A percentile compares a stretch with the other conserved stretches of the same genome.
Conservation (phyloP, 1,284 basidiomycete species). For the Ustilago sp. region DNA sequence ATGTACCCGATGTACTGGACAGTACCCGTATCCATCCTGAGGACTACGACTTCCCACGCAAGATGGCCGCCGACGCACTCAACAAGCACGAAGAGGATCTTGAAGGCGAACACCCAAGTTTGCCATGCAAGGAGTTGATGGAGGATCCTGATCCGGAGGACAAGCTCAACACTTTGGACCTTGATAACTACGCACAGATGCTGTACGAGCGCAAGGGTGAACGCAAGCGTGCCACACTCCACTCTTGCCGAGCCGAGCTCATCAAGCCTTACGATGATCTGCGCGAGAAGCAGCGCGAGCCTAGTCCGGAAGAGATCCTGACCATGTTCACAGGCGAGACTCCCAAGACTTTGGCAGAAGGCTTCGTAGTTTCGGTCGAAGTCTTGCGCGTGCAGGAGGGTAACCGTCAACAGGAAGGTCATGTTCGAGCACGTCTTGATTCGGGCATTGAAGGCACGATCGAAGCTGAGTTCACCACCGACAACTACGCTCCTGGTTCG, state of each 20-base stretch:
- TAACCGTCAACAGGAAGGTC: slow-evolving; percentile 36
- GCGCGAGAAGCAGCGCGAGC: slow-evolving; percentile 78
- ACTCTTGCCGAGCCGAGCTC: slow-evolving; percentile 82
- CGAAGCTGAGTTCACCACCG: slow-evolving; percentile 55
- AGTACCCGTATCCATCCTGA: slow-evolving; percentile 96
- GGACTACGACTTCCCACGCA: slow-evolving; percentile 96
- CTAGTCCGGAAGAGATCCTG: slow-evolving; percentile 83
- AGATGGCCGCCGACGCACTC: slow-evolving; percentile 97
- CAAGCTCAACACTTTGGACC: slow-evolving; percentile 89
- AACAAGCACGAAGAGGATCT: slow-evolving; percentile 75
- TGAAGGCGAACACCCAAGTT: slow-evolving; percentile 63
- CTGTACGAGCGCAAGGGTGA: slow-evolving; percentile 75
- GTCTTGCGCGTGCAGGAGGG: slow-evolving; percentile 73
- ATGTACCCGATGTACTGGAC: slow-evolving; percentile 87
- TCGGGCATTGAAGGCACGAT: slow-evolving; percentile 78
- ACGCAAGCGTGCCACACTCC: slow-evolving; percentile 75
- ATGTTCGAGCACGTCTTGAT: slow-evolving; percentile 80
- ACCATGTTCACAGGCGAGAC: slow-evolving; percentile 98
- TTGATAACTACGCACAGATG: slow-evolving; percentile 96
- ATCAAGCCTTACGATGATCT: slow-evolving; percentile 84
- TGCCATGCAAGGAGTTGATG: slow-evolving; percentile 77
- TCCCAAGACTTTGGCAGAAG: slow-evolving; percentile 79
- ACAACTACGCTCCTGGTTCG: slow-evolving; percentile 55
- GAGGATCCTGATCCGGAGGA: slow-evolving; percentile 81
- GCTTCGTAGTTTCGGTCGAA: slow-evolving; percentile 87